Base-by-base conservation (phyloP, 495 filamentous ascomycete species). In the Penicillium arizonense region DNA sequence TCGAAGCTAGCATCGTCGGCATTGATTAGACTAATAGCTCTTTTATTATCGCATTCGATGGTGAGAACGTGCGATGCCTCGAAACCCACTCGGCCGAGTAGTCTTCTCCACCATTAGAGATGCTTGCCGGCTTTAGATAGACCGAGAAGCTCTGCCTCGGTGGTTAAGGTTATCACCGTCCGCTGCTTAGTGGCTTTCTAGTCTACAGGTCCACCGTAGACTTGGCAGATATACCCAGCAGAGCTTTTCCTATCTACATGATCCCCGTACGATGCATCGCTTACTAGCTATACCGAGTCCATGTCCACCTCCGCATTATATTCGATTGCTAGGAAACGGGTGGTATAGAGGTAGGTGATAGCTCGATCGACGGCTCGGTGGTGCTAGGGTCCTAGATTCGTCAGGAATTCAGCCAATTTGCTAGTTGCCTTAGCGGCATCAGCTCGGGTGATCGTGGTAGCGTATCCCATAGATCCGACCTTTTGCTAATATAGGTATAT, bases 391-490 rank as follows among this genome's bases (percentile, higher is more conserved):
- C 28, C 23, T 4, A 54, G 64, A 53, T 70, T 70, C 7, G 36
- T 43, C 0, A 63, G 42, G 44, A 52, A 63, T 41, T 58, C n/a
- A 21, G 64, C 44, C n/a, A 70, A 28, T 9, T 50, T 44, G 1
- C 41, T 33, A 0, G 43, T 44, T 2, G 52, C 45, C 23, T 47
- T 50, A 1, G 63, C 51, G 9, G 58, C 45, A 44, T 69, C 63
- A 23, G 58, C 38, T 10, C 58, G 23, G 2, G 65, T 67, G n/a
- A 50, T 63, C 0, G 52, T 53, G 6, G 63, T 50, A 11, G 58
- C 39, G 54, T 63, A 71, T 21, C 50, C 41, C 5, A 50, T n/a
- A 6, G 58, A 71, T 24, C 65, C 58, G n/a, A 71, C 50, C 34
- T 60, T 59, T 32, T 59, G 47, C 34, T 64, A 55, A 41, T 67